These are phyloP conservation scores for Gnomoniopsis smithogilvyi DNA, from an alignment of 2,329 filamentous ascomycete genomes.

Conservation along the genomic window DNA sequence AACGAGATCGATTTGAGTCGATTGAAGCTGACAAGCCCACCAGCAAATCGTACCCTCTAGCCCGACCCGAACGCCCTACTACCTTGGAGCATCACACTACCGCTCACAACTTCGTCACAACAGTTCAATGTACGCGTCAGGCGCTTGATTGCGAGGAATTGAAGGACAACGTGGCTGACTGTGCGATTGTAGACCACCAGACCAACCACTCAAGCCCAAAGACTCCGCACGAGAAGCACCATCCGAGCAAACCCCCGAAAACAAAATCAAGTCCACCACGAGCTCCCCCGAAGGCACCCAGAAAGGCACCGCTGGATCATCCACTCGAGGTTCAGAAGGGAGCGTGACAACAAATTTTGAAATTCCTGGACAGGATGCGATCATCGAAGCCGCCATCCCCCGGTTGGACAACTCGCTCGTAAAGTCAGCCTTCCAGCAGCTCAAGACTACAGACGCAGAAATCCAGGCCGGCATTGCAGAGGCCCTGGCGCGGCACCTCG, in stretches of 20 bases:
- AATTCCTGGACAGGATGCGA: background rate
- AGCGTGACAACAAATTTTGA: background rate
- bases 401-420: conserved; percentile 5
- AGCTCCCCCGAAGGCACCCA: background rate
- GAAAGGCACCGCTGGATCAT: background rate
- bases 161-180: background rate
- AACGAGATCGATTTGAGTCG: background rate
- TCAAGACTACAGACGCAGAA: conserved; percentile 13
- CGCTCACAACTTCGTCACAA: conserved; percentile 15
- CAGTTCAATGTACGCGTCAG: conserved; percentile 12
- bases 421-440: conserved; percentile 12
- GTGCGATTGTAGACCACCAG: conserved; percentile 2
- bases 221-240: conserved; percentile 4
- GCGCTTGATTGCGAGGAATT: too few species aligned
- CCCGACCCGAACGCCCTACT: conserved; percentile 11
- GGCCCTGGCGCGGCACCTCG: conserved; percentile 19
- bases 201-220: conserved; percentile 5
- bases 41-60: conserved; percentile 23
- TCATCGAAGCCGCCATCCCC: background rate
- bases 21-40: conserved; percentile 9
- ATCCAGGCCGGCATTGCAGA: conserved; percentile 24
- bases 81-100: conserved; percentile 10
- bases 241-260: background rate
- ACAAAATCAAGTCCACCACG: background rate
- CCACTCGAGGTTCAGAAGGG: conserved; percentile 2